These are phyloP conservation scores for Russula olivacea DNA, from an alignment of 768 basidiomycete genomes.

Conservation along the genomic window DNA sequence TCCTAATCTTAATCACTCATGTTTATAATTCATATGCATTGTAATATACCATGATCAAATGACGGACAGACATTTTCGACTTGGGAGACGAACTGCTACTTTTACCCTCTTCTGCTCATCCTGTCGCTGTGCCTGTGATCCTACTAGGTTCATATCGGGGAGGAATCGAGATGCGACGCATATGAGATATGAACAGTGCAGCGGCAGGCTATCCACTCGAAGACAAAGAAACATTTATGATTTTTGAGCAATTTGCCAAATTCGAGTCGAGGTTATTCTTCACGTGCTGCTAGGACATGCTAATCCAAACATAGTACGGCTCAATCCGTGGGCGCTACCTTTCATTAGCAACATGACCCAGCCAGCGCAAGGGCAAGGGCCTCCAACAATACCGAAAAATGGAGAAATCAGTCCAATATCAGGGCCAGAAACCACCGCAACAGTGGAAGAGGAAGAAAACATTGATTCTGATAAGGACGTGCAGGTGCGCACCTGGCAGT, in stretches of 20 bases:
- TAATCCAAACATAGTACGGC: background rate
- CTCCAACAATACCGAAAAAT: background rate
- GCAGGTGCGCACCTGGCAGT: background rate
- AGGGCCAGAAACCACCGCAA: background rate
- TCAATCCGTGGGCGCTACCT: background rate
- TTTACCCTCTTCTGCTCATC: background rate
- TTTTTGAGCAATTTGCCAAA: too few species aligned
- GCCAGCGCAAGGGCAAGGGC: background rate
- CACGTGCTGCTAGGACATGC: too few species aligned
- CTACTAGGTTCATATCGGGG: background rate
- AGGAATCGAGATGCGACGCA: too few species aligned
- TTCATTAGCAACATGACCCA: background rate
- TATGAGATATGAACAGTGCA: background rate
- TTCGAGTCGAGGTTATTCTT: too few species aligned
- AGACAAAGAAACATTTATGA: too few species aligned
- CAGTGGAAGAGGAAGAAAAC: background rate
- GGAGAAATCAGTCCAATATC: background rate
- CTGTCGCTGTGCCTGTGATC: background rate
- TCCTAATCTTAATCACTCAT: slow-evolving; percentile 11
- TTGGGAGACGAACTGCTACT: background rate
- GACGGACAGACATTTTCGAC: background rate
- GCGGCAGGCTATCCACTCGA: background rate
- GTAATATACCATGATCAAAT: slow-evolving; percentile 6
- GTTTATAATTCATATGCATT: background rate
- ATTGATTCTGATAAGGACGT: background rate